phyloP scores from a whole-genome alignment of 2,329 filamentous ascomycete species.

The Pseudogymnoascus pannorum region DNA sequence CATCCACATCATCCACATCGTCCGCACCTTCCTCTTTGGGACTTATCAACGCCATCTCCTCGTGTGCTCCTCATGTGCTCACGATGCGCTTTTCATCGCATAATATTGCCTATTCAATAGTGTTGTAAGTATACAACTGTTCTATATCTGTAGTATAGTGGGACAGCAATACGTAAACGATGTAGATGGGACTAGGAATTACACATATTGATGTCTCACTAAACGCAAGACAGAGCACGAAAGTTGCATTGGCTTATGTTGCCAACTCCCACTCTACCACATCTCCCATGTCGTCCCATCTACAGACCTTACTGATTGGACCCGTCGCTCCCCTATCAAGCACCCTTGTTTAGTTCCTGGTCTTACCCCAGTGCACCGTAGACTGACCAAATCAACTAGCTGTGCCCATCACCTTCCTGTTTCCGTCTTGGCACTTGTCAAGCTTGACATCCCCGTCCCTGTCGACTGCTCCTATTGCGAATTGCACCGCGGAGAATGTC shows the following conservation, averaged over 20 bases:
- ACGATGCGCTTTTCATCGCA: background rate
- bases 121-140: too few species aligned
- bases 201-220: background rate
- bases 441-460: background rate
- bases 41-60: background rate
- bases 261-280: background rate
- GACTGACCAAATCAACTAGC: background rate
- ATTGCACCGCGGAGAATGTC: background rate
- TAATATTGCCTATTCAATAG: too few species aligned
- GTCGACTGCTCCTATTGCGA: background rate
- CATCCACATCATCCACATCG: too few species aligned
- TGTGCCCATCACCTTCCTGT: constrained; percentile 1
- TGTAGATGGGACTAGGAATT: background rate
- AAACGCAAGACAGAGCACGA: background rate
- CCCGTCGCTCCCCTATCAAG: background rate
- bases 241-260: background rate
- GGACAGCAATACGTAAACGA: background rate
- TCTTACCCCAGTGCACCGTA: background rate
- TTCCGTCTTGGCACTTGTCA: background rate
- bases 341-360: background rate
- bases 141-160: background rate
- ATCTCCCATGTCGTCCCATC: background rate
- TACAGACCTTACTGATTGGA: background rate
- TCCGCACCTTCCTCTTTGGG: background rate
- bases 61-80: background rate